These are phyloP conservation scores for Chlorophyllum brunneum DNA, from an alignment of 768 basidiomycete species.

Conservation along the genomic window DNA sequence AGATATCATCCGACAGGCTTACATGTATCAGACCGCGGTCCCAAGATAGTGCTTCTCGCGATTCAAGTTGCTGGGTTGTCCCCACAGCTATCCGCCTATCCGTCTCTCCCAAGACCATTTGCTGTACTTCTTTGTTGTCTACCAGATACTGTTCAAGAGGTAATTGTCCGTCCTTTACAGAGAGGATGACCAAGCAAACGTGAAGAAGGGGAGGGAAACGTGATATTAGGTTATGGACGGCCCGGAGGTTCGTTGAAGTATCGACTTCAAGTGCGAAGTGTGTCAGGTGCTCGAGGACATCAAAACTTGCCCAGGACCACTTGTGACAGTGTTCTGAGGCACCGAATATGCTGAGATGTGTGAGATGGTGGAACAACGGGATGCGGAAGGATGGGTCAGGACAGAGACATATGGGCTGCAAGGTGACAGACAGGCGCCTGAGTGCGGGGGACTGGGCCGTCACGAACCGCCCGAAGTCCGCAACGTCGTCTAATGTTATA, in stretches of 20 bases:
- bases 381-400: constrained; percentile 6
- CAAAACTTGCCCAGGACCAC: constrained; percentile 3
- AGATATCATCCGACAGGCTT: neutral
- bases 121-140: constrained; percentile 4
- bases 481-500: constrained; percentile 5
- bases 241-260: constrained; percentile 2
- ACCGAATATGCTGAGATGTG: constrained; percentile 9
- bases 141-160: neutral
- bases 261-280: constrained; percentile 10
- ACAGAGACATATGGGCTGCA: constrained; percentile 5
- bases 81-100: constrained; percentile 9
- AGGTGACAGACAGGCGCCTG: constrained; percentile 1
- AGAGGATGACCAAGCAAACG: constrained; percentile 1
- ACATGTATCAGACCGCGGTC: neutral
- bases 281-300: constrained; percentile 2
- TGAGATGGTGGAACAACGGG: constrained; percentile 4
- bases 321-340: constrained; percentile 1
- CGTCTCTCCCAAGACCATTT: constrained; percentile 1
- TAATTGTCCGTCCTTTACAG: neutral
- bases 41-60: neutral
- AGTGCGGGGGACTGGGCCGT: neutral
- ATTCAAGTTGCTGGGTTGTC: neutral
- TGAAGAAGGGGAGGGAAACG: constrained; percentile 1
- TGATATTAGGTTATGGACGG: constrained; percentile 2
- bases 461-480: constrained; percentile 3